A percentile compares a stretch with the other conserved stretches of the same genome.
Evolutionary conservation across 2,329 filamentous ascomycete genomes (phyloP).

Genomic region (Colletotrichum lindemuthianum): DNA sequence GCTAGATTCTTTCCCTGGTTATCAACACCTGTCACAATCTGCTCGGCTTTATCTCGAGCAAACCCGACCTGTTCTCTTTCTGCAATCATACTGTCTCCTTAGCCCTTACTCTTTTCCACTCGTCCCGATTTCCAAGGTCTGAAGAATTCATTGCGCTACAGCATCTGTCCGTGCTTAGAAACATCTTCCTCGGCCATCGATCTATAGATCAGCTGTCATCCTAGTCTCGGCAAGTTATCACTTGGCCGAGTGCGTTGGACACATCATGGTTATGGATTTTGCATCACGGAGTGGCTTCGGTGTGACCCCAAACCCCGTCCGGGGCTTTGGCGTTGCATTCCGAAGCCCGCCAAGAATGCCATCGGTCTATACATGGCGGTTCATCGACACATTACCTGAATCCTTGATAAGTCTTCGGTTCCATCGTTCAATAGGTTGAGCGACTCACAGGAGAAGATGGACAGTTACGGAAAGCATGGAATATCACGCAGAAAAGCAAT

Average conservation of each 20-base stretch:
- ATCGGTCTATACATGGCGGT: constrained; percentile 30
- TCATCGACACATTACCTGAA: constrained; percentile 18
- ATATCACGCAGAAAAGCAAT: constrained; percentile 32
- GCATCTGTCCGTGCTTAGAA: constrained; percentile 56
- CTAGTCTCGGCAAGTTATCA: constrained; percentile 62
- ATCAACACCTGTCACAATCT: constrained; percentile 15
- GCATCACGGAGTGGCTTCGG: constrained; percentile 53
- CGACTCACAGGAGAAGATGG: constrained; percentile 3
- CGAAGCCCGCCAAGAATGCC: constrained; percentile 27
- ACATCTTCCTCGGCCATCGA: constrained; percentile 62
- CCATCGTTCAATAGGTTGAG: not conserved
- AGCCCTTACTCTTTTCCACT: constrained; percentile 7
- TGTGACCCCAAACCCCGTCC: constrained; percentile 19
- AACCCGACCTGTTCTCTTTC: constrained; percentile 25
- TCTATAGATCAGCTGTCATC: constrained; percentile 67
- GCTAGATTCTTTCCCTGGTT: constrained; percentile 47
- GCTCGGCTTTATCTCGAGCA: constrained; percentile 43
- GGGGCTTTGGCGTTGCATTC: constrained; percentile 29
- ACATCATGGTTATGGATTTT: constrained; percentile 71
- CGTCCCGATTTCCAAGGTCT: constrained; percentile 42
- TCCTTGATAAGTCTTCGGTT: constrained; percentile 13
- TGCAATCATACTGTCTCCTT: constrained; percentile 28
- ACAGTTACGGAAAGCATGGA: constrained; percentile 21
- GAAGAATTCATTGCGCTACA: constrained; percentile 47
- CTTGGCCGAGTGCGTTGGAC: constrained; percentile 66